Evolutionary conservation across 2,329 filamentous ascomycete species (phyloP).

Genomic region (Tolypocladium amazonense): DNA sequence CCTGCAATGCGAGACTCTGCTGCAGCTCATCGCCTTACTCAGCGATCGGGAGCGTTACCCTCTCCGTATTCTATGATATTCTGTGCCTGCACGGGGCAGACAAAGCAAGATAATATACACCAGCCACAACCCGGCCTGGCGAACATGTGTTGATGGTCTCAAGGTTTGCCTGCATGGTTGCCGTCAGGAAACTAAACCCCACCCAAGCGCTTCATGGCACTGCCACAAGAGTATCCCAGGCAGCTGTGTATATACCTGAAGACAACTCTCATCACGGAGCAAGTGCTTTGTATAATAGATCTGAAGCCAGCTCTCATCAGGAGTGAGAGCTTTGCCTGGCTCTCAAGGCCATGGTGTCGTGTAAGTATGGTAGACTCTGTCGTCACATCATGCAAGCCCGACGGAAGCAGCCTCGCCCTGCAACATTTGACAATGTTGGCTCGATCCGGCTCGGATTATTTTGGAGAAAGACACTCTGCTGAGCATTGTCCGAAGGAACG

Average conservation of each 20-base stretch:
- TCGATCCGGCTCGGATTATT: not conserved
- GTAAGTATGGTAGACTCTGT: not conserved
- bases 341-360: not conserved
- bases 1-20: not conserved
- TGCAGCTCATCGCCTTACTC: not conserved
- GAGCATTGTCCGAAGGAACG: not conserved
- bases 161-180: not conserved
- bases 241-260: not conserved
- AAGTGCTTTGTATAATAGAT: not conserved
- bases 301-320: not conserved
- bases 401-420: not conserved
- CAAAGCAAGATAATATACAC: not conserved
- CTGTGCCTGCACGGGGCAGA: not conserved
- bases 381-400: not conserved
- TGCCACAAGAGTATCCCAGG: not conserved
- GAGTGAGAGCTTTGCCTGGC: not conserved
- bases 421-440: not conserved
- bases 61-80: not conserved
- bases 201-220: not conserved
- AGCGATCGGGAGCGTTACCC: not conserved
- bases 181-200: not conserved
- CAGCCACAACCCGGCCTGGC: not conserved
- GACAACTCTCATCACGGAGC: too few species aligned
- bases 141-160: not conserved
- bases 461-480: not conserved